Evolutionary conservation across 192 early-diverging fungal species (phyloP).

Genomic region (Backusella sp.): DNA sequence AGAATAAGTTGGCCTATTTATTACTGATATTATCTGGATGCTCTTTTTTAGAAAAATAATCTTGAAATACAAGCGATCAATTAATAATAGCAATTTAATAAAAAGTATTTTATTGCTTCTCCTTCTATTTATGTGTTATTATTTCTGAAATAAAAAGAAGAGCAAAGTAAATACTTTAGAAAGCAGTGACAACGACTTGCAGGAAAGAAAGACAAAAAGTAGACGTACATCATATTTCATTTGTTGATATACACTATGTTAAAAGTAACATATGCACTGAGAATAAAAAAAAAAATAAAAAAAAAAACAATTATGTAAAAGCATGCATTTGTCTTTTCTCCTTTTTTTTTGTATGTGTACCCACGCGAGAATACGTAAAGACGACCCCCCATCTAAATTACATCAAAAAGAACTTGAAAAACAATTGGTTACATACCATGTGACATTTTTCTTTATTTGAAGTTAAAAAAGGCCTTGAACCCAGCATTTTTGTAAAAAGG

Average conservation of each 20-base stretch:
- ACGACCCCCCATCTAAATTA: background rate
- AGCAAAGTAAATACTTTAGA: too few species aligned
- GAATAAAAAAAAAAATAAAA: background rate
- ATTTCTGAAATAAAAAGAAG: background rate
- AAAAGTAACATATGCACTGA: background rate
- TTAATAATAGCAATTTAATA: background rate
- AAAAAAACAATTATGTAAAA: background rate
- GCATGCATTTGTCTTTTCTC: background rate
- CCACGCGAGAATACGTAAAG: background rate
- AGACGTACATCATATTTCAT: background rate
- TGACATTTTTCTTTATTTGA: background rate
- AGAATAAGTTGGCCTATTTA: background rate
- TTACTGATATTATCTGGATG: background rate
- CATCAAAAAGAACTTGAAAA: background rate
- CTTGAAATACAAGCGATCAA: background rate
- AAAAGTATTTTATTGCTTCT: background rate
- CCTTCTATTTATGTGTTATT: background rate
- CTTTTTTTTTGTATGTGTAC: background rate
- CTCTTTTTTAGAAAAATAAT: background rate
- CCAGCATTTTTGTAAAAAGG: background rate
- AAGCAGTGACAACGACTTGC: background rate
- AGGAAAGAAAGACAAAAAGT: background rate
- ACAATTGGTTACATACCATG: background rate
- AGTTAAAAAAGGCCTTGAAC: background rate
- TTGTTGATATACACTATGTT: background rate